Base-by-base conservation (phyloP, 208 protist genomes). In the Acanthamoeba healyi region DNA sequence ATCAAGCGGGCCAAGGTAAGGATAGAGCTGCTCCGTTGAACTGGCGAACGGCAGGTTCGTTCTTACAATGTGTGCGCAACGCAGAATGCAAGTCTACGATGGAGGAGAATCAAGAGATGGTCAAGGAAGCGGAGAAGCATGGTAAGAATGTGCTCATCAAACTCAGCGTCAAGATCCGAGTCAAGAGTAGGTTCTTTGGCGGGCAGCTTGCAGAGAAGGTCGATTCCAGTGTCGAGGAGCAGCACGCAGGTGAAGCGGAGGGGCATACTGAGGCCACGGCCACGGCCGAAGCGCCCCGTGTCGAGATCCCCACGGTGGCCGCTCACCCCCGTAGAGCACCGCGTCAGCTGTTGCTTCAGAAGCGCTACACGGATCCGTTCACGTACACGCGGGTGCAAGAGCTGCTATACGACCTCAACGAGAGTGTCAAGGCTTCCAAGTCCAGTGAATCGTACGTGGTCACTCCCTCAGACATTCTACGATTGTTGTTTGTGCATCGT, bases 361-460 rank as follows among this genome's bases (percentile, higher is more conserved):
- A 74, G 17, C 65, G 65, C 32, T 74, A 74, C 65, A 74, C 36
- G 6, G 65, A 74, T 34, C 65, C 65, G 65, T 74, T 74, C 65
- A 74, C 65, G 32, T 74, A 74, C 65, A 74, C 29, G 10, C 5
- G 65, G 9, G 65, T 74, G 65, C 65, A 74, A 34, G 65, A 74
- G 10, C 32, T 74, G 32, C 65, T 74, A 9, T 74, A 74, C 65
- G 65, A 74, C 34, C 65, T 74, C 34, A 74, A 74, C 34, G 65
- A 36, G 6, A 42, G 24, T 34, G 36, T 74, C 34, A 74, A 42
- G 34, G 2, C 14, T 1, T 12, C 34, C 36, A 22, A 22, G 32
- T 44, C 17, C 65, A 42, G 32, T 34, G 65, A 42, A 7, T 24
- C 1, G 61, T 36, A 70, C 29, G 61, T 15, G 61, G 29, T 34